phyloP scores from a whole-genome alignment of 371 early-diverging fungal species.

The Syncephalastrum sp. region DNA sequence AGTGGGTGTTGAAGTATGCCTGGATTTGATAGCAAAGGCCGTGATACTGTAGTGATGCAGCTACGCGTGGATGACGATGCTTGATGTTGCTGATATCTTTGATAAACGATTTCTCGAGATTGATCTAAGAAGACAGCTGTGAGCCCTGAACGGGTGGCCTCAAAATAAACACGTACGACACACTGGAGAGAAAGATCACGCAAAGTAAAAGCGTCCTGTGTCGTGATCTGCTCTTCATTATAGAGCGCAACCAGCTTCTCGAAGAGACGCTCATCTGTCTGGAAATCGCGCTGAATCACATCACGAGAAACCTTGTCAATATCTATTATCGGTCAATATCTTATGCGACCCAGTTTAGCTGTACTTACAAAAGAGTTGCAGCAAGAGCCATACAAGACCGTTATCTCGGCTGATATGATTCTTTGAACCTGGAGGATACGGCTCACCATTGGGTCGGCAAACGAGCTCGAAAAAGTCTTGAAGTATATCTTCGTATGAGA shows the following conservation, averaged over 20 bases:
- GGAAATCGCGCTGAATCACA: slow-evolving; percentile 64
- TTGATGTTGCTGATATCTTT: slow-evolving; percentile 71
- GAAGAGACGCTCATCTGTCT: slow-evolving; percentile 72
- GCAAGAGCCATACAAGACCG: slow-evolving; percentile 69
- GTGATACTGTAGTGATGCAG: slow-evolving; percentile 65
- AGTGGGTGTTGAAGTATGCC: slow-evolving; percentile 49
- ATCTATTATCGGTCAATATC: slow-evolving; percentile 24
- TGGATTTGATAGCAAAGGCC: slow-evolving; percentile 55
- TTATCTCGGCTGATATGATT: slow-evolving; percentile 67
- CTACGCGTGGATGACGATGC: slow-evolving; percentile 70
- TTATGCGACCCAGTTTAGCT: not conserved
- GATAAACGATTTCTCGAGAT: slow-evolving; percentile 63
- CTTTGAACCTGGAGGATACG: slow-evolving; percentile 35
- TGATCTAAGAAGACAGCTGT: slow-evolving; percentile 33
- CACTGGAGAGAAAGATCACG: slow-evolving; percentile 79
- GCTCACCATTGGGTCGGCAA: slow-evolving; percentile 51
- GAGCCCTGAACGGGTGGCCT: not conserved
- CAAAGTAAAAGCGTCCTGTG: slow-evolving; percentile 72
- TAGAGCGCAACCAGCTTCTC: slow-evolving; percentile 69
- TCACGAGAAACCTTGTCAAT: slow-evolving; percentile 60
- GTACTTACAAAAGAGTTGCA: slow-evolving; percentile 68
- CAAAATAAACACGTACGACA: slow-evolving; percentile 34
- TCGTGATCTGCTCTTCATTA: slow-evolving; percentile 73
- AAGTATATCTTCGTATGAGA: slow-evolving; percentile 67
- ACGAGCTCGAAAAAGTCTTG: slow-evolving; percentile 64